These are phyloP conservation scores for Dendrobium chrysotoxum DNA, from an alignment of 106 monocot genomes.

Conservation along the genomic window DNA sequence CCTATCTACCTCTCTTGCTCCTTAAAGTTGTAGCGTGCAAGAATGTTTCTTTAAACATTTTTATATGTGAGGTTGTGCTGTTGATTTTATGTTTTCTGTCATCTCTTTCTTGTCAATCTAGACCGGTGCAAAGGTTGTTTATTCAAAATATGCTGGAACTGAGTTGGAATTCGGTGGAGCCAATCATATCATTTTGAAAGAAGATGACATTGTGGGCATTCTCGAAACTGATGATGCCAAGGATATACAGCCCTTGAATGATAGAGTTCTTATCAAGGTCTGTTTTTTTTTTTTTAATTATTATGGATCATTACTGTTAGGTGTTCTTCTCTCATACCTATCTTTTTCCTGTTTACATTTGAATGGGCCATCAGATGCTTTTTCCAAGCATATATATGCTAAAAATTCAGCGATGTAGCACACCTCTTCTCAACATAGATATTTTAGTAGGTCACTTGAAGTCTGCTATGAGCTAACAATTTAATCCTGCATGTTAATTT, in stretches of 20 bases:
- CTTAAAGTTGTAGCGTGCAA: background rate
- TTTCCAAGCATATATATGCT: background rate
- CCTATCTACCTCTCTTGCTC: background rate
- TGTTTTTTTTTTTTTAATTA: background rate
- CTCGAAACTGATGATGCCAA: slow-evolving; percentile 85
- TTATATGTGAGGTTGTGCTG: background rate
- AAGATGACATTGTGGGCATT: slow-evolving; percentile 85
- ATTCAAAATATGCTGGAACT: slow-evolving; percentile 90
- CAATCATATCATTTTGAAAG: slow-evolving; percentile 77
- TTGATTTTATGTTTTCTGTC: slow-evolving; percentile 1
- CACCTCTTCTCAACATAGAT: background rate
- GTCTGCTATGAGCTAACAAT: background rate
- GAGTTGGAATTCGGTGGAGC: slow-evolving; percentile 75
- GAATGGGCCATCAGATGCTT: background rate
- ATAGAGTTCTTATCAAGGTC: slow-evolving; percentile 85
- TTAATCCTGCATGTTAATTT: background rate
- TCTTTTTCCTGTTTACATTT: too few relatives aligned
- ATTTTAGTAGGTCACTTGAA: background rate
- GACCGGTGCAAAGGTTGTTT: slow-evolving; percentile 66
- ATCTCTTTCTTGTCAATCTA: slow-evolving; percentile 11
- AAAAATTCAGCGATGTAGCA: background rate
- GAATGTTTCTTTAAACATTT: background rate
- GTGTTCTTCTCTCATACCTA: background rate
- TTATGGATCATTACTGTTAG: background rate
- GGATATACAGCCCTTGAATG: slow-evolving; percentile 82